Evolutionary conservation across 495 filamentous ascomycete species (phyloP), one percentile per base, ranked within the genome.

Genomic region (Trichoderma reesei): DNA sequence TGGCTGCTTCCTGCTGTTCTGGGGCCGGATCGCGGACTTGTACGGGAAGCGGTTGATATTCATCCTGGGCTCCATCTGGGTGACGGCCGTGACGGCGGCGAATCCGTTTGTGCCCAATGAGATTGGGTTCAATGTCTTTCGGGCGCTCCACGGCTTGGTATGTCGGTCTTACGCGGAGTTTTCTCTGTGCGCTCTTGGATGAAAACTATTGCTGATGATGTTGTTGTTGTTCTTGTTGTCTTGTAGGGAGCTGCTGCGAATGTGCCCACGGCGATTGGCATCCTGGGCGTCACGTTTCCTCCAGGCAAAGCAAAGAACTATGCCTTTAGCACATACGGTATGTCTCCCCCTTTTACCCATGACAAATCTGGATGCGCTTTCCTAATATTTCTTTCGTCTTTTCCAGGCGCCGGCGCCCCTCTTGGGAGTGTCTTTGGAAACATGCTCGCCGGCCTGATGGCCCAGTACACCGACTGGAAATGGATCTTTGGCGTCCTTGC

Each of bases 11-110:
- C 74, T 92, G 38, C 76, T 92, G 13, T 80, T 89, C 62, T 91
- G 88, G 76, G 89, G 89, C 42, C 83, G 85, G 67, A 74, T 91
- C 38, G 86, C 84, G 18, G 89, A 92, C 68, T 83, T 90, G 65
- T 89, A 89, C 67, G 89, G 88, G 37, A 87, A 88, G 64, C 83
- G 87, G 65, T 72, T 73, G 3, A 80, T 91, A 56, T 91, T 91
- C 74, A 82, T 90, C 33, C 74, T 75, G 37, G 85, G 85, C 20
- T 85, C 88, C 67, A 82, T 82, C 20, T 84, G 87, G 68, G 86
- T 88, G 61, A 78, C 84, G 0, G 73, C 85, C 42, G 82, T 85
- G 1, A 80, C 84, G 44, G 77, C 89, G 6, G 82, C 83, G n/a
- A 83, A 84, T 26, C 82, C 85, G 0, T 92, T 88, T 74, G 39